Conservation (phyloP, 2,329 filamentous ascomycete genomes). For the Aspergillus sergii region DNA sequence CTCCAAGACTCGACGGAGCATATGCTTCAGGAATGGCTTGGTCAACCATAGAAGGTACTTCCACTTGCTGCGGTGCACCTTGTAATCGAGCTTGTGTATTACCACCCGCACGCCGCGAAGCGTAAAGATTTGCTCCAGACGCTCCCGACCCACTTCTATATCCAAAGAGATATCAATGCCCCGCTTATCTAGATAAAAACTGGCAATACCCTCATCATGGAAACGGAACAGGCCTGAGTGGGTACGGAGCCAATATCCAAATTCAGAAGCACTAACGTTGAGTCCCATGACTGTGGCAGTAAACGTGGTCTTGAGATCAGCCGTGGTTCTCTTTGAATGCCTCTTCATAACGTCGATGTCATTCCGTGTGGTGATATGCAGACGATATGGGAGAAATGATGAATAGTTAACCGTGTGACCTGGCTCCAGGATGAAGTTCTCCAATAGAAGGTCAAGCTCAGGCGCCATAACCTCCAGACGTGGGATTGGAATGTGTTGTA, state of each 20-base stretch:
- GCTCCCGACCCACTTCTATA: conserved; percentile 76
- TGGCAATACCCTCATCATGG: conserved; percentile 80
- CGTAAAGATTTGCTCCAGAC: conserved; percentile 77
- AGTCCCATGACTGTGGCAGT: conserved; percentile 80
- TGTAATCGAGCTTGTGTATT: conserved; percentile 86
- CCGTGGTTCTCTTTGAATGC: conserved; percentile 65
- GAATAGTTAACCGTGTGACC: conserved; percentile 80
- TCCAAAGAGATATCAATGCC: conserved; percentile 87
- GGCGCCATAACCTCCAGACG: conserved; percentile 85
- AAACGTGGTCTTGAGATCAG: conserved; percentile 69
- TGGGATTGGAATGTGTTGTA: conserved; percentile 89
- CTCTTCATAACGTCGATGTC: conserved; percentile 84
- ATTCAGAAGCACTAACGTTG: conserved; percentile 79
- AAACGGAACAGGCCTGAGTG: conserved; percentile 76
- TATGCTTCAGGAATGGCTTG: conserved; percentile 79
- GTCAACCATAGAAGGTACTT: conserved; percentile 78
- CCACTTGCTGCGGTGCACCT: conserved; percentile 69
- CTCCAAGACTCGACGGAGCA: conserved; percentile 79
- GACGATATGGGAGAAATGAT: conserved; percentile 84
- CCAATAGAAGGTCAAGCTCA: conserved; percentile 79
- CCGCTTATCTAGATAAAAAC: conserved; percentile 80
- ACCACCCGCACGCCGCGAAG: conserved; percentile 75
- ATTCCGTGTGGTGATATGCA: conserved; percentile 81
- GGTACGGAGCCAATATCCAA: conserved; percentile 85
- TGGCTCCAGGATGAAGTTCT: conserved; percentile 89